A percentile compares a stretch with the other conserved stretches of the same genome.
Conservation (phyloP, 441 rosid species). For the Francoa sonchifolia region DNA sequence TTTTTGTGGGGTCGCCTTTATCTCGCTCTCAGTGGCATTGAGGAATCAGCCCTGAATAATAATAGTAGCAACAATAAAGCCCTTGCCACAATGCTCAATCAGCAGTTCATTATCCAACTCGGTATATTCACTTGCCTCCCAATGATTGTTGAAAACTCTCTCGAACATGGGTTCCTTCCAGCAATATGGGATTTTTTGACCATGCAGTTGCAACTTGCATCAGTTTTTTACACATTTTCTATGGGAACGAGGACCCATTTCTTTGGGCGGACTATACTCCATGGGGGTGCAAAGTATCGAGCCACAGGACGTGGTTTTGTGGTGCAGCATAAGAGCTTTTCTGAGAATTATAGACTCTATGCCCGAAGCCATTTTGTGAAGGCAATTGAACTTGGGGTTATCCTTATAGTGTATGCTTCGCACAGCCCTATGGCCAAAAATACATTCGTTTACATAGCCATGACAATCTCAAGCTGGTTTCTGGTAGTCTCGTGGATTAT, state of each 20-base stretch:
- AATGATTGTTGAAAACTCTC: conserved; percentile 12
- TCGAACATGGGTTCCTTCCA: conserved; percentile 11
- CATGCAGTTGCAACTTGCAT: conserved; percentile 12
- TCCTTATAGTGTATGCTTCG: conserved; percentile 9
- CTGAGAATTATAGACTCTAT: conserved; percentile 14
- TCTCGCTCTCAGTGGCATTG: conserved; percentile 14
- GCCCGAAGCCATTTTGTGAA: conserved; percentile 14
- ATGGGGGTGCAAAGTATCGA: conserved; percentile 13
- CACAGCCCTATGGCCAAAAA: conserved; percentile 7
- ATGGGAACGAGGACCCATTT: conserved; percentile 15
- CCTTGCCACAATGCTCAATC: conserved; percentile 7
- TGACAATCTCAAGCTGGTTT: too few relatives aligned
- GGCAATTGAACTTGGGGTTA: conserved; percentile 12
- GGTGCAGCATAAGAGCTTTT: conserved; percentile 14
- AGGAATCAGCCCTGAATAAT: not conserved
- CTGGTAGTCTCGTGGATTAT: too few relatives aligned
- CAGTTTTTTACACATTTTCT: conserved; percentile 11
- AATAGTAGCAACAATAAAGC: conserved; percentile 7
- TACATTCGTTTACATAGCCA: conserved; percentile 7
- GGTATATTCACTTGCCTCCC: conserved; percentile 13
- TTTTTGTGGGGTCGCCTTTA: conserved; percentile 14
- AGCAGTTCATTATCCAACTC: conserved; percentile 11
- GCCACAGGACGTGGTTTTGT: conserved; percentile 14
- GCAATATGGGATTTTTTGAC: conserved; percentile 14
- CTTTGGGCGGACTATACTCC: conserved; percentile 13